These are phyloP conservation scores for Talaromyces atroroseus DNA, from an alignment of 2,329 filamentous ascomycete species.

Conservation along the genomic window DNA sequence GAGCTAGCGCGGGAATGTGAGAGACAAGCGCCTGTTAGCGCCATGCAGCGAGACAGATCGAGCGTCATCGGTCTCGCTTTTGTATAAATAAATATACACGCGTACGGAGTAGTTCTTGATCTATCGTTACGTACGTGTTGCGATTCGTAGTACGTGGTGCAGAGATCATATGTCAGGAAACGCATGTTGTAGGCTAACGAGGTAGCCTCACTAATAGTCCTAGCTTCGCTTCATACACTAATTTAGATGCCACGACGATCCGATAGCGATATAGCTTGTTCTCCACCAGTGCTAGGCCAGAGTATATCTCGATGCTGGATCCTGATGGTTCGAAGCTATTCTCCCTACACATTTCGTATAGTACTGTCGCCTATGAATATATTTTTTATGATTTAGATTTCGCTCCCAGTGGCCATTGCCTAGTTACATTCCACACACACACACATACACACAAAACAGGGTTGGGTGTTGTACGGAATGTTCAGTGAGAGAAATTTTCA, in stretches of 20 bases:
- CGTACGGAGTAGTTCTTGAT: no score
- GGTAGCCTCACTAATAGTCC: no score
- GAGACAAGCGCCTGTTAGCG: neutral
- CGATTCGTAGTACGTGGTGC: no score
- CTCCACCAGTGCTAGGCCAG: neutral
- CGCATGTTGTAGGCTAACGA: no score
- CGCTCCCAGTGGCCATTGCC: neutral
- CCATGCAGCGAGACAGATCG: neutral
- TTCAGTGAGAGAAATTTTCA: neutral
- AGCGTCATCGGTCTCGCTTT: no score
- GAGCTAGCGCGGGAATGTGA: neutral
- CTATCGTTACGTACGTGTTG: no score
- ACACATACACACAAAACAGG: no score
- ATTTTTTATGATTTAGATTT: neutral
- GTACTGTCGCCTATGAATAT: neutral
- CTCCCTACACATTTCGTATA: neutral
- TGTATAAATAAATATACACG: no score
- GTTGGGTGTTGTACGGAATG: neutral
- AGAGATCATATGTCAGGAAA: no score
- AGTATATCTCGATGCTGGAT: no score
- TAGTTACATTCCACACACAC: neutral
- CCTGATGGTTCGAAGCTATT: no score
- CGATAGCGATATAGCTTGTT: neutral
- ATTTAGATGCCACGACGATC: neutral
- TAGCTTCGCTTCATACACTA: no score